Base-by-base conservation (phyloP, 1,284 basidiomycete genomes). In the Blastosporella zonata region DNA sequence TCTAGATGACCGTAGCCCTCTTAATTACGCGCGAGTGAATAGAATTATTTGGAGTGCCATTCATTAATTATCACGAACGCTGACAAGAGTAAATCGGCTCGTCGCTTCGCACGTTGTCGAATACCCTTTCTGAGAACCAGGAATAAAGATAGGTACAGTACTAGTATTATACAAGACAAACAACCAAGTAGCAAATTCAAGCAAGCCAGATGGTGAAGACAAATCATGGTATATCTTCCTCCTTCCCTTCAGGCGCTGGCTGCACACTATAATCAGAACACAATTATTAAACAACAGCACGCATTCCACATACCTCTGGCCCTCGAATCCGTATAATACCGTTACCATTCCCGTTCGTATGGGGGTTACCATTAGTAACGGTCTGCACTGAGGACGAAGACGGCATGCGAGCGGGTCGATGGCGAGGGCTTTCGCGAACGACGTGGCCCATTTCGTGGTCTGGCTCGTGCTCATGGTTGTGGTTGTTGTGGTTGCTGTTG, bases 1-100 rank as follows among this genome's bases (percentile, higher is more conserved):
- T 77, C 55, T 77, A 74, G 49, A 54, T 46, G 42, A 35, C 35
- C 12, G 13, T 31, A 31, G 15, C 20, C 22, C 18, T 20, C 17
- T 35, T 50, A 35, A 41, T 23, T 17, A 20, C 33, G 22, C 22
- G 23, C 23, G 43, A 28, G 18, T 46, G 23, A 50, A 50, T 40
- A 46, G 25, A 46, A 40, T 34, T 38, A 10, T 22, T 33, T 45
- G 29, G 29, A 6, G 6, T 49, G 13, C 38, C 18, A 47, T 31
- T 35, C n/a, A n/a, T 25, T n/a, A n/a, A 15, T 9, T 28, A 8
- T 13, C 13, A 3, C n/a, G n/a, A n/a, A n/a, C n/a, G n/a, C n/a
- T n/a, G 25, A 27, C 12, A 12, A 31, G 5, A 31, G 5, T 6
- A 31, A 18, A 35, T 35, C 34, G 31, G 3, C 13, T 33, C 31